Base-by-base conservation (phyloP, 2,329 filamentous ascomycete species). In the Amylocarpus encephaloides region DNA sequence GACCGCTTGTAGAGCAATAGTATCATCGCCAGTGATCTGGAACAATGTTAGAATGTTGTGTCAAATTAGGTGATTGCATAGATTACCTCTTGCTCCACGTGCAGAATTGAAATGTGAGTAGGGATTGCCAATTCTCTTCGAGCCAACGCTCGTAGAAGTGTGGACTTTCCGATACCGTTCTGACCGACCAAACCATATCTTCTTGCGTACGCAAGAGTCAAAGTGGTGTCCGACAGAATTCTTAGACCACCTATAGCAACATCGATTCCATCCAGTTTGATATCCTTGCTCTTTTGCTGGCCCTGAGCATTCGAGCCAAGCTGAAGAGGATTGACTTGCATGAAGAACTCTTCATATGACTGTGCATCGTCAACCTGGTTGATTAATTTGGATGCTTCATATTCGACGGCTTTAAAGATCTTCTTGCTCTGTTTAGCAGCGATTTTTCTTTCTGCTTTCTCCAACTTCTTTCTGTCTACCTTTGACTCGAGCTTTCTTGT, bases 281-380 rank as follows among this genome's bases (percentile, higher is more conserved):
- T 91, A 67, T 98, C 93, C 77, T 98, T 98, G 70, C 91, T 95
- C 83, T 97, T 98, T 59, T 82, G 80, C 52, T 86, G 73, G 30
- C 83, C 78, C 52, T 83, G 70, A 50, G 79, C 69, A 58, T 77
- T 82, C 18, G 77, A 73, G 48, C 90, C 92, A 53, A 97, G 65
- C 67, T 97, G 92, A 56, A 98, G 79, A 54, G 93, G 93, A 70
- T 98, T 98, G 74, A 98, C 93, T 48, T 89, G 86, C 93, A 98
- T 97, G 79, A 95, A 98, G 73, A 98, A 97, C 68, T 98, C 93
- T 71, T 98, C 93, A 68, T 98, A 98, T 36, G 89, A 94, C 75
- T 95, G 85, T 11, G 91, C 76, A 62, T 85, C 80, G 62, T 92
- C 86, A 3, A 88, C 78, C 69, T 88, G 81, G 66, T 94, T 85